These are phyloP conservation scores for Aspergillus eucalypticola DNA, from an alignment of 2,329 filamentous ascomycete species.

Conservation along the genomic window DNA sequence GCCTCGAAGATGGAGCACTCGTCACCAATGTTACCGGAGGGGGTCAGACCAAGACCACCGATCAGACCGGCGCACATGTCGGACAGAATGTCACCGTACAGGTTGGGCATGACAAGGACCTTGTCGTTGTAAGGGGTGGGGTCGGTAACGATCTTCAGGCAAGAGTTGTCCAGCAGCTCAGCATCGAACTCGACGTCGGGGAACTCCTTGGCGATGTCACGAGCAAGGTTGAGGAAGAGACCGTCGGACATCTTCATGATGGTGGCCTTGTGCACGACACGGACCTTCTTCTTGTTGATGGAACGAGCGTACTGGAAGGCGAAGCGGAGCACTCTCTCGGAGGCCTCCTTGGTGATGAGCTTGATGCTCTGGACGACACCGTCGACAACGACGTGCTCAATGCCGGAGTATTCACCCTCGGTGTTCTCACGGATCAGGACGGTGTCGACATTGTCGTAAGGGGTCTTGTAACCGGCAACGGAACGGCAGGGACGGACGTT, in stretches of 20 bases:
- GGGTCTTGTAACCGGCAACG: constrained; percentile 96
- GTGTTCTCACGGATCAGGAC: constrained; percentile 99
- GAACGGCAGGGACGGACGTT: constrained; percentile 98
- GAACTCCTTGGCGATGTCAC: constrained; percentile 90
- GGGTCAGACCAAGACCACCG: constrained; percentile 93
- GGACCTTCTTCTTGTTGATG: constrained; percentile 93
- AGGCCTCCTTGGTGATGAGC: constrained; percentile 94
- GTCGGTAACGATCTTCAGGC: constrained; percentile 97
- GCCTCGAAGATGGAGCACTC: constrained; percentile 99
- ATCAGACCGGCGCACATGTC: constrained; percentile 99
- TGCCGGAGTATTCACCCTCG: constrained; percentile 98
- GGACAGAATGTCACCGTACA: constrained; percentile 98
- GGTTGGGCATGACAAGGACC: constrained; percentile 95
- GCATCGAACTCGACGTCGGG: constrained; percentile 94
- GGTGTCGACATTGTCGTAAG: constrained; percentile 95
- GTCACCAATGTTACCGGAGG: constrained; percentile 97
- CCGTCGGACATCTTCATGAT: constrained; percentile 99
- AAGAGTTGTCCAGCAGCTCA: constrained; percentile 98
- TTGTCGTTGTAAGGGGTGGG: constrained; percentile 98
- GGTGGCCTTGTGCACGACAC: constrained; percentile 98
- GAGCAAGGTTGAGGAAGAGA: constrained; percentile 88
- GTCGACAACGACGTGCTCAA: constrained; percentile 97
- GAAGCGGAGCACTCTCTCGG: constrained; percentile 92
- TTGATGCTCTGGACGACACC: constrained; percentile 99
- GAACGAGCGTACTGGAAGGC: constrained; percentile 97